Evolutionary conservation across 1,139 yeast genomes (phyloP).

Genomic region (Scheffersomyces segobiensis): DNA sequence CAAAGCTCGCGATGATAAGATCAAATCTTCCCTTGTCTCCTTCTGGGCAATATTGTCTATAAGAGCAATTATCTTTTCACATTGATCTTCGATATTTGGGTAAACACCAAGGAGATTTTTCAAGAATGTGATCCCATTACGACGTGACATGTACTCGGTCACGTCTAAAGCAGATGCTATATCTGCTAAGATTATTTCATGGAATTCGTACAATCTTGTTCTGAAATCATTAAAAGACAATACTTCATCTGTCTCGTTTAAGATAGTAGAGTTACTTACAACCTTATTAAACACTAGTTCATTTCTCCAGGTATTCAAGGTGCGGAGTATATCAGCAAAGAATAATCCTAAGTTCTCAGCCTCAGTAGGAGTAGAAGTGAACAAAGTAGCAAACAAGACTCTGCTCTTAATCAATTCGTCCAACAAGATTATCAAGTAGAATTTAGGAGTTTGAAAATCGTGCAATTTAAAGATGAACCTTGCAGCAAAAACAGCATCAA

Average conservation of each 20-base stretch:
- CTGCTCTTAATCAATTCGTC: slow-evolving; percentile 51
- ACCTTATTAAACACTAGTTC: slow-evolving; percentile 17
- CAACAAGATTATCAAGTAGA: slow-evolving; percentile 45
- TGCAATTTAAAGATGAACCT: slow-evolving; percentile 59
- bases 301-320: slow-evolving; percentile 46
- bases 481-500: slow-evolving; percentile 78
- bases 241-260: slow-evolving; percentile 9
- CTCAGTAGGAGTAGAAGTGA: slow-evolving; percentile 72
- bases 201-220: slow-evolving; percentile 55
- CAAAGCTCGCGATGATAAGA: slow-evolving; percentile 75
- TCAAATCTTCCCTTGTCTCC: slow-evolving; percentile 80
- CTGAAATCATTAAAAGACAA: slow-evolving; percentile 39
- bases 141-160: slow-evolving; percentile 74
- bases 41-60: slow-evolving; percentile 48
- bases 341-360: slow-evolving; percentile 84
- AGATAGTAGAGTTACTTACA: slow-evolving; percentile 4
- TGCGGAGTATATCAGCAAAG: slow-evolving; percentile 54
- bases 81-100: slow-evolving; percentile 71
- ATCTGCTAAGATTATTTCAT: slow-evolving; percentile 47
- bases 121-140: slow-evolving; percentile 78
- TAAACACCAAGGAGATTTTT: slow-evolving; percentile 65
- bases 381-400: slow-evolving; percentile 59
- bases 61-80: slow-evolving; percentile 50
- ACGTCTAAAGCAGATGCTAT: slow-evolving; percentile 51
- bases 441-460: slow-evolving; percentile 40